Evolutionary conservation across 1,139 yeast genomes (phyloP).

Genomic region (Yamadazyma sp.): DNA sequence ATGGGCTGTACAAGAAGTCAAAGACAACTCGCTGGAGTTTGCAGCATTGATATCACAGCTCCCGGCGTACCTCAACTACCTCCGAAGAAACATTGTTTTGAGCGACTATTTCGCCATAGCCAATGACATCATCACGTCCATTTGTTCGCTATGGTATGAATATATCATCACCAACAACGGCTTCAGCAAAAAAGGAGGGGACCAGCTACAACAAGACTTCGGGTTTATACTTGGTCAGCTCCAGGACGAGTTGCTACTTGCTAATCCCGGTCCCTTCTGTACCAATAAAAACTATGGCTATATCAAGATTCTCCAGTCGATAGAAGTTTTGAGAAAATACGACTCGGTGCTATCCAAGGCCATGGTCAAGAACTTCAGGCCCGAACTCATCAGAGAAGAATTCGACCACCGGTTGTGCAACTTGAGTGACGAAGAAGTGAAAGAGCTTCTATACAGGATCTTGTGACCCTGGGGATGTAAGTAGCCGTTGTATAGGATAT

Average conservation of each 20-base stretch:
- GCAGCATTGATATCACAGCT: constrained; percentile 32
- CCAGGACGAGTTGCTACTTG: constrained; percentile 21
- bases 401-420: constrained; percentile 23
- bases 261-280: constrained; percentile 16
- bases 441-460: constrained; percentile 30
- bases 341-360: constrained; percentile 22
- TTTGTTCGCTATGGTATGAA: constrained; percentile 54
- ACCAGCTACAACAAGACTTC: constrained; percentile 58
- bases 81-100: constrained; percentile 28
- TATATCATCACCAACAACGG: constrained; percentile 63
- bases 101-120: constrained; percentile 30
- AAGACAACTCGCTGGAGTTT: constrained; percentile 36
- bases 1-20: constrained; percentile 34
- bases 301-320: constrained; percentile 33
- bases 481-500: not conserved
- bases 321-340: constrained; percentile 38
- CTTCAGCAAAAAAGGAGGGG: constrained; percentile 57
- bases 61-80: constrained; percentile 35
- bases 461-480: too few relatives aligned
- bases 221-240: constrained; percentile 43
- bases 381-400: constrained; percentile 22
- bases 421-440: constrained; percentile 37
- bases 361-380: constrained; percentile 13
- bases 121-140: constrained; percentile 41
- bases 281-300: constrained; percentile 30